Evolutionary conservation across 225 moss, liverwort and hornwort genomes (phyloP), one percentile per base, ranked within the genome.

Genomic region (Rhytidiadelphus loreus): DNA sequence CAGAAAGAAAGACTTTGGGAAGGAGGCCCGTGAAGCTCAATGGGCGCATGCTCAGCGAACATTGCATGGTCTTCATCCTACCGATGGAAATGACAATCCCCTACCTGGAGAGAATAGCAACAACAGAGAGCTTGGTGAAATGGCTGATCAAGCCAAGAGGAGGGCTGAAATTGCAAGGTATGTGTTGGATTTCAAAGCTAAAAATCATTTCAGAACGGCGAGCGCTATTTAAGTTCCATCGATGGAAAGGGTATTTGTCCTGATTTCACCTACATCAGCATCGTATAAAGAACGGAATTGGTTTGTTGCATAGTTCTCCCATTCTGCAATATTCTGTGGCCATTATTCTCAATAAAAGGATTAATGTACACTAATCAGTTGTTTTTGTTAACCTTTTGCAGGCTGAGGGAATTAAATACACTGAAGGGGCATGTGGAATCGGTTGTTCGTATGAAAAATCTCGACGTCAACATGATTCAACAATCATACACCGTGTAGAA

Each of bases 1-100:
- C 9, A 94, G 89, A 56, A 91, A 95, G 85, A 96, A 95, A 72
- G 97, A 96, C 77, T 97, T 97, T 22, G 97, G 97, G 65, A 97
- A 94, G 92, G 97, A 96, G 93, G 92, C 96, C 11, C 94, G 97
- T 57, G 96, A 97, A 89, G 96, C 95, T 65, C 95, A 96, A 84
- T 96, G 96, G 97, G 97, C 94, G 14, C 95, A 95, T 75, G 97
- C 97, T 53, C 96, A 97, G 88, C 95, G 96, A 89, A 97, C 97
- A 62, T 89, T 97, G 39, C 96, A 96, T 62, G 97, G 96, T n/a
- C 92, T 97, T 60, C 96, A 97, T 58, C 94, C 95, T 37, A 86
- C 89, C 7, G 93, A 95, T 21, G 60, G 68, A 30, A 87, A 81
- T 33, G 86, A 89, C 11, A 83, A 46, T 74, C 88, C 90, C 58